Percentiles rank a stretch among this genome's conserved stretches.
Conservation (phyloP, 2,329 filamentous ascomycete genomes). For the Aspergillus carbonarius region DNA sequence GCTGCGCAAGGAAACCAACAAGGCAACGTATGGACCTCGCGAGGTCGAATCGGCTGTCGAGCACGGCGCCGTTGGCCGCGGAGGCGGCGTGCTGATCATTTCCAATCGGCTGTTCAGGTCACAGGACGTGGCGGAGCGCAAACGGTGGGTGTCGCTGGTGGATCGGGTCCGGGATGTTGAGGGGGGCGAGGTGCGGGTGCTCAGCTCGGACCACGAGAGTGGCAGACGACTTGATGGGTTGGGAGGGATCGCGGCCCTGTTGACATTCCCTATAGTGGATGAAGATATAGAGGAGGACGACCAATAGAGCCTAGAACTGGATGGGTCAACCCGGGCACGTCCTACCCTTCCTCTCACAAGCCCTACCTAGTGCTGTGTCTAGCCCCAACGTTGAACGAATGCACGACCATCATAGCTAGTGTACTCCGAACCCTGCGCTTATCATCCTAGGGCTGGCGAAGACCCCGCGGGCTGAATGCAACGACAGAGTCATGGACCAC, state of each 20-base stretch:
- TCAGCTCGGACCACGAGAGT: slow-evolving; percentile 93
- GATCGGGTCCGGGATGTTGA: slow-evolving; percentile 78
- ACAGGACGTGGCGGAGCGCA: slow-evolving; percentile 72
- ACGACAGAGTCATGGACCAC: neutral
- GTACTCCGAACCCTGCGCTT: neutral
- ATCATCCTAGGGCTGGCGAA: neutral
- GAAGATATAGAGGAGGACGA: slow-evolving; percentile 64
- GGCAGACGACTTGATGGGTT: slow-evolving; percentile 79
- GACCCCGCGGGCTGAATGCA: neutral
- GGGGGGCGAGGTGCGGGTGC: slow-evolving; percentile 82
- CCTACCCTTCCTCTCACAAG: neutral
- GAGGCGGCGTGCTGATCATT: slow-evolving; percentile 80
- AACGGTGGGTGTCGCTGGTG: slow-evolving; percentile 79
- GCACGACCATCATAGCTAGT: neutral
- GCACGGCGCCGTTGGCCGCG: slow-evolving; percentile 83
- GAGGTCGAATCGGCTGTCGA: slow-evolving; percentile 81
- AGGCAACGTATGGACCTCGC: slow-evolving; percentile 83
- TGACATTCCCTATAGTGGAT: slow-evolving; percentile 84
- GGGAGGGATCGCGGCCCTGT: slow-evolving; percentile 82
- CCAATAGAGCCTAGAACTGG: slow-evolving; percentile 4
- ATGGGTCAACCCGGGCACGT: neutral
- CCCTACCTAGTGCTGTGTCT: neutral
- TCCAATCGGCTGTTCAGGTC: slow-evolving; percentile 86
- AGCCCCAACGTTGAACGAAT: neutral
- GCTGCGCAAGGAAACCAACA: slow-evolving; percentile 78